phyloP scores from a whole-genome alignment of 2,329 filamentous ascomycete genomes.

The Clarireedia hainanense region DNA sequence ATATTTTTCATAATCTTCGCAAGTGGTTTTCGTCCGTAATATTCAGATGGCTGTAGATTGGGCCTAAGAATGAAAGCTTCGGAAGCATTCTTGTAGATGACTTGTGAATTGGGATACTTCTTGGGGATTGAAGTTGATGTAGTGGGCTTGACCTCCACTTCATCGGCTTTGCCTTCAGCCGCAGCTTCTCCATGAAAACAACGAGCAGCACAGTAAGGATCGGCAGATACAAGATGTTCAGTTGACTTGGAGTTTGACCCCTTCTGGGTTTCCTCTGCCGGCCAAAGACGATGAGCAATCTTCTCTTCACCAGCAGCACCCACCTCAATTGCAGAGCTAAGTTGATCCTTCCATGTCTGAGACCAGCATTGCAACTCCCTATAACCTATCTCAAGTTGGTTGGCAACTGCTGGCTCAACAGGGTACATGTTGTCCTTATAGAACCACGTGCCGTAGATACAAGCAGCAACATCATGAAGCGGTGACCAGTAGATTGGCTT shows the following conservation, averaged over 20 bases:
- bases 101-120: constrained; percentile 66
- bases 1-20: constrained; percentile 72
- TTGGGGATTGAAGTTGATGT: constrained; percentile 31
- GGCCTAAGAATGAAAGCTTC: constrained; percentile 83
- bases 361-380: constrained; percentile 80
- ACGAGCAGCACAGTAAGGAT: constrained; percentile 51
- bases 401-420: constrained; percentile 76
- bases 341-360: constrained; percentile 85
- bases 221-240: constrained; percentile 28
- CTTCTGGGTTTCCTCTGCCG: constrained; percentile 41
- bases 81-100: constrained; percentile 73
- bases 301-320: constrained; percentile 88
- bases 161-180: constrained; percentile 40
- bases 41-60: constrained; percentile 73
- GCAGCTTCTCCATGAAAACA: constrained; percentile 54
- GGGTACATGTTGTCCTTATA: constrained; percentile 93
- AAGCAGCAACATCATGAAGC: constrained; percentile 76
- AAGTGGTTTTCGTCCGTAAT: constrained; percentile 74
- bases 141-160: constrained; percentile 13
- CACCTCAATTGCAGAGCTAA: constrained; percentile 83
- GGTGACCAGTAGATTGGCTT: constrained; percentile 98
- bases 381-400: constrained; percentile 88
- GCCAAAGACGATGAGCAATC: constrained; percentile 73
- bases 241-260: constrained; percentile 21
- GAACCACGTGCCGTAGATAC: constrained; percentile 90